Evolutionary conservation across 129 eudicot species (phyloP), one percentile per base, ranked within the genome.

Genomic region (Helichrysum umbraculigerum): DNA sequence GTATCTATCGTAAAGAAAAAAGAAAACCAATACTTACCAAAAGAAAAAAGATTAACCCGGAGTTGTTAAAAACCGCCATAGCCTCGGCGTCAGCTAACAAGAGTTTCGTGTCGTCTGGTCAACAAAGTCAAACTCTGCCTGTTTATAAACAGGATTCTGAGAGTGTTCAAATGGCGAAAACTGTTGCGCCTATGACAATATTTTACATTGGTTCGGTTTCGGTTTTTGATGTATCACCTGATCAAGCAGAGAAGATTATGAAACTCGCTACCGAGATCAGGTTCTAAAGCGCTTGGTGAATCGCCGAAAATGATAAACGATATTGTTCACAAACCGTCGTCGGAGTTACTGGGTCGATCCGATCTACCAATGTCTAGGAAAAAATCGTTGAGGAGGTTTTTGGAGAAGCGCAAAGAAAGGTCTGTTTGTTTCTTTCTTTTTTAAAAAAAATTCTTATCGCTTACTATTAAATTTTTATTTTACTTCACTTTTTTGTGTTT

Each of bases 371-470:
- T 87, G 29, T 63, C 85, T 14, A 68, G 96, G 74, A 90, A 74
- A 77, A 87, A 83, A 76, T 90, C 96, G 42, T 35, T 90, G 84
- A 81, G 79, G 76, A 85, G 92, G 82, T 90, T 90, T 71, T 29
- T 90, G 78, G 85, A 85, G 82, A 90, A 90, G 81, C 88, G 96
- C 70, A 87, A 85, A 68, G 92, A 87, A 76, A 90, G 96, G 96
- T 89, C 44, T 7, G 71, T 67, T 6, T 34, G 7, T 15, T 19
- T 17, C n/a, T n/a, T n/a, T n/a, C n/a, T n/a, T n/a, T n/a, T n/a
- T n/a, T n/a, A n/a, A n/a, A n/a, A n/a, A n/a, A n/a, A n/a, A n/a
- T n/a, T n/a, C n/a, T n/a, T n/a, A n/a, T n/a, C n/a, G n/a, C n/a
- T n/a, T n/a, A n/a, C n/a, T n/a, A n/a, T n/a, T n/a, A n/a, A n/a